Evolutionary conservation across 345 rosid species (phyloP), one percentile per base, ranked within the genome.

Genomic region (Leavenworthia alabamica): DNA sequence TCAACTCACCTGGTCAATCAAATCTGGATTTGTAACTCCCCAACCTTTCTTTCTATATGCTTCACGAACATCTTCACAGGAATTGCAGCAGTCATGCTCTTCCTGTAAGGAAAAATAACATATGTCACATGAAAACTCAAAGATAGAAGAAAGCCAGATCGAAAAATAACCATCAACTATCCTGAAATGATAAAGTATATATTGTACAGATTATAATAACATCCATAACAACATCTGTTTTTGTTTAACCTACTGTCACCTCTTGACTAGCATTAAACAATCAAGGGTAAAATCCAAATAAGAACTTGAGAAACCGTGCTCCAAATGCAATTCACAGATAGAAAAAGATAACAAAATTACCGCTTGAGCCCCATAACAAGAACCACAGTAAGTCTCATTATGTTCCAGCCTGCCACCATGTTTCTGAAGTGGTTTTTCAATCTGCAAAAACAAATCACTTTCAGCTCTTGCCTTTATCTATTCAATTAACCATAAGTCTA

Each of bases 361-460:
- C 29, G 74, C 42, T 80, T 94, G 93, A 33, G 96, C 89, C 55
- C 99, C 97, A 74, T 79, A 88, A 66, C 96, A 94, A 42, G 97
- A 94, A 52, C 97, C 95, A 64, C 99, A 88, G 50, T 86, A 94
- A 17, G 95, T 94, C 71, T 90, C 95, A 47, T 94, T 94, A 75
- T 90, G 97, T 80, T 77, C 96, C 53, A 93, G 86, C 83, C 99
- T 80, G 37, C 97, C 97, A 73, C 97, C 97, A 77, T 93, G 99
- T 75, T 76, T 83, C 76, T 93, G 97, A 67, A 93, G 72, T 51
- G 99, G 92, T 22, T 84, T 90, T 40, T 90, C 99, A 75, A 90
- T 81, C 97, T 87, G 81, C 64, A 40, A 24, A 28, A 54, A 62
- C 3, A 1, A 64, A 29, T 8, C 5, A 0, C 22, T 42, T 20